phyloP scores from a whole-genome alignment of 2,329 filamentous ascomycete species.

The Pyrenophora seminiperda region DNA sequence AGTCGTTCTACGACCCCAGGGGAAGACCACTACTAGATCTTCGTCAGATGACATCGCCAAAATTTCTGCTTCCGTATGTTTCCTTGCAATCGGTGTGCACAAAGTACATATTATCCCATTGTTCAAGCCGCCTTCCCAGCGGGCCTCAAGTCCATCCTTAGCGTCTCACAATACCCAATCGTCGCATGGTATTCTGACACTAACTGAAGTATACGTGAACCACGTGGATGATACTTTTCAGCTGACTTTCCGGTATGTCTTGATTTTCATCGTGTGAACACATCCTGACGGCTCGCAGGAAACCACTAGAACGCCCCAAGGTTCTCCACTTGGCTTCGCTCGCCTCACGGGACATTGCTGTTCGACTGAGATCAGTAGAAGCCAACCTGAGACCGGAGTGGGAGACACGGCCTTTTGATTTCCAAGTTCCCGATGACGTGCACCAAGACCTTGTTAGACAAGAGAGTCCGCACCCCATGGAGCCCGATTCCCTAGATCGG shows the following conservation, averaged over 20 bases:
- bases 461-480: conserved; percentile 59
- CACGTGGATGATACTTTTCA: conserved; percentile 70
- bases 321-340: conserved; percentile 67
- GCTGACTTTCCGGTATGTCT: conserved; percentile 62
- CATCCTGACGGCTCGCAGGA: conserved; percentile 38
- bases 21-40: conserved; percentile 60
- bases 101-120: conserved; percentile 72
- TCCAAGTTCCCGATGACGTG: conserved; percentile 61
- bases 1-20: conserved; percentile 66
- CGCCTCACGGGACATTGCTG: conserved; percentile 67
- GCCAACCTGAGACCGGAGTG: conserved; percentile 69
- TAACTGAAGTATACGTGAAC: conserved; percentile 64
- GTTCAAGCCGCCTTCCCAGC: conserved; percentile 60
- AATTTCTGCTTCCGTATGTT: conserved; percentile 67
- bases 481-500: conserved; percentile 65
- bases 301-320: conserved; percentile 61
- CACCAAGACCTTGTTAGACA: conserved; percentile 43
- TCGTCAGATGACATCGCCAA: conserved; percentile 71
- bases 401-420: conserved; percentile 66
- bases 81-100: conserved; percentile 71
- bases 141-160: conserved; percentile 61
- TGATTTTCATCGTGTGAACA: background rate
- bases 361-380: conserved; percentile 64
- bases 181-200: conserved; percentile 67
- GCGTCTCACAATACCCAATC: conserved; percentile 56